phyloP scores from a whole-genome alignment of 345 rosid species.

The Trapa incisa region DNA sequence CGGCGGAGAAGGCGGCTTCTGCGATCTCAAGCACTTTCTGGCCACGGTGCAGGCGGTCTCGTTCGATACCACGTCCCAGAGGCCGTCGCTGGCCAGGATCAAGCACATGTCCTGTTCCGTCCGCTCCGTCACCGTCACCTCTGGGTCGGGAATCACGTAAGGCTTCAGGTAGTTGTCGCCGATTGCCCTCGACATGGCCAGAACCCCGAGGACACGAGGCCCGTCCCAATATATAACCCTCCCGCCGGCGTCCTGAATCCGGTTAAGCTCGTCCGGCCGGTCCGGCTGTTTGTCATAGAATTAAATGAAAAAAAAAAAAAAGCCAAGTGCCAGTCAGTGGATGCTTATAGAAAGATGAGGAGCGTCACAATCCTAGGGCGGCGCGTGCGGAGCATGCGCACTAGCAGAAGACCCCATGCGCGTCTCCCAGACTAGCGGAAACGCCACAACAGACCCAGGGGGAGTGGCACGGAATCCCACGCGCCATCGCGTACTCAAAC shows the following conservation, averaged over 20 bases:
- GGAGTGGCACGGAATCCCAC: background rate
- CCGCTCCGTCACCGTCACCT: conserved; percentile 42
- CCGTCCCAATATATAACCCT: conserved; percentile 89
- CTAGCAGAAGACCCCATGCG: background rate
- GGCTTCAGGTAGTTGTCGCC: conserved; percentile 64
- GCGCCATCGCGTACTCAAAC: background rate
- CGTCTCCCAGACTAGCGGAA: background rate
- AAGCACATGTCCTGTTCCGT: conserved; percentile 44
- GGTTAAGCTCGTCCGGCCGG: conserved; percentile 62
- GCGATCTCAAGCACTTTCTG: conserved; percentile 41
- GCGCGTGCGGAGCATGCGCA: background rate
- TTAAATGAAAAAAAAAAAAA: background rate
- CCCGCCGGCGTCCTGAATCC: conserved; percentile 70
- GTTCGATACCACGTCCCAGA: conserved; percentile 68
- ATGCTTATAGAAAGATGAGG: background rate
- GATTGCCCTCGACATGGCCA: conserved; percentile 69
- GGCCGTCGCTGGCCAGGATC: conserved; percentile 60
- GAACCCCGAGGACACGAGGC: conserved; percentile 55
- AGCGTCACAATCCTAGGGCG: background rate
- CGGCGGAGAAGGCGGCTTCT: conserved; percentile 14
- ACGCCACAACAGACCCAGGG: conserved; percentile 1
- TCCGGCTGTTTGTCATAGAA: conserved; percentile 40
- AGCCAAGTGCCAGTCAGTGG: background rate
- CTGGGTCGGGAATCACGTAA: conserved; percentile 53
- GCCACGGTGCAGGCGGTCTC: conserved; percentile 50